These are phyloP conservation scores for Letharia columbiana DNA, from an alignment of 495 filamentous ascomycete genomes.

Conservation along the genomic window DNA sequence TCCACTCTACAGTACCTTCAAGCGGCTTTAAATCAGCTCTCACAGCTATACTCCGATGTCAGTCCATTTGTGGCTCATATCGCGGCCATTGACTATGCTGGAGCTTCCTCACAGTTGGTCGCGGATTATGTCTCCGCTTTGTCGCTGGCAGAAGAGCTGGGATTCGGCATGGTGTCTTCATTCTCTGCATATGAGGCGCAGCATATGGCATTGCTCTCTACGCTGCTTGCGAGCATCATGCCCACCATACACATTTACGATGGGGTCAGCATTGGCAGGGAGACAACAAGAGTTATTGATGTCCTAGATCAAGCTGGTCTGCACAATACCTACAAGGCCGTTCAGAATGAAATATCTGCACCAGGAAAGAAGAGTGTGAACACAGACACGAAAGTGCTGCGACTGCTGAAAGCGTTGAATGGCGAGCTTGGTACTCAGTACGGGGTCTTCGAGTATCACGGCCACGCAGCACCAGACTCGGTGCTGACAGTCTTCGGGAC, in stretches of 20 bases:
- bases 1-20: constrained; percentile 73
- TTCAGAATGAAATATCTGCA: constrained; percentile 51
- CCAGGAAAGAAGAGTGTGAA: constrained; percentile 62
- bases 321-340: constrained; percentile 57
- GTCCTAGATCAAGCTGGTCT: constrained; percentile 66
- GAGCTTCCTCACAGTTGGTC: constrained; percentile 57
- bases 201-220: constrained; percentile 90
- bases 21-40: constrained; percentile 78
- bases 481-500: constrained; percentile 90
- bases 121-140: constrained; percentile 80
- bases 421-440: constrained; percentile 90
- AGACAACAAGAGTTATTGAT: constrained; percentile 80
- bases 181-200: constrained; percentile 82
- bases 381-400: constrained; percentile 61
- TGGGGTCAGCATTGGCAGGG: constrained; percentile 74
- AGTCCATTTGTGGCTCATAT: constrained; percentile 90
- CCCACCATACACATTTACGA: constrained; percentile 91
- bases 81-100: constrained; percentile 82
- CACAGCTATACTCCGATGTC: constrained; percentile 76
- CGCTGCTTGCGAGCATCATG: constrained; percentile 65
- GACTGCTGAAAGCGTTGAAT: constrained; percentile 75
- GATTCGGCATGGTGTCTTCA: constrained; percentile 76
- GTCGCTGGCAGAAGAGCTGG: constrained; percentile 81
- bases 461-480: constrained; percentile 64
- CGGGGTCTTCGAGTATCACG: constrained; percentile 84